Evolutionary conservation across 1,139 yeast genomes (phyloP).

Genomic region (Kodamaea anthophila): DNA sequence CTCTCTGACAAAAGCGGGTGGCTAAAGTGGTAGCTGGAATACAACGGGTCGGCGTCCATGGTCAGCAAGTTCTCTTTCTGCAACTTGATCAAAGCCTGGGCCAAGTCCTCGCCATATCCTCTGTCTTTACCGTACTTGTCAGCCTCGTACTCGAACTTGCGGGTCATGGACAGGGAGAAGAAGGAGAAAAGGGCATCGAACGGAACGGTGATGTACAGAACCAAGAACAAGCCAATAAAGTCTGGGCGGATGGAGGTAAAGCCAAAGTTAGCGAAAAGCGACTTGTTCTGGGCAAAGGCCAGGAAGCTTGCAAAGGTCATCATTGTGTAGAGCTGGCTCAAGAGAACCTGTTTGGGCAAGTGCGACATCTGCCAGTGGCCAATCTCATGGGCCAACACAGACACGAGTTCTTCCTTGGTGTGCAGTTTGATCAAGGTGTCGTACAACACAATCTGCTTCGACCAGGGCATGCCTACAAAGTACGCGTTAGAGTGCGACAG

Average conservation of each 20-base stretch:
- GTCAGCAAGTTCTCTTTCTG: slow-evolving; percentile 77
- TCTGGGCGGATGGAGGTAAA: slow-evolving; percentile 61
- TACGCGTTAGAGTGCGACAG: slow-evolving; percentile 96
- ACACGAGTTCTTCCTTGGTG: slow-evolving; percentile 74
- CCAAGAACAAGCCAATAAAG: slow-evolving; percentile 72
- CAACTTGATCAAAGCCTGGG: slow-evolving; percentile 66
- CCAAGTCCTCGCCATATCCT: slow-evolving; percentile 66
- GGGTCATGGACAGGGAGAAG: slow-evolving; percentile 59
- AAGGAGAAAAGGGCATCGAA: slow-evolving; percentile 65
- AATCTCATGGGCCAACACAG: slow-evolving; percentile 93
- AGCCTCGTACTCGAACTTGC: slow-evolving; percentile 90
- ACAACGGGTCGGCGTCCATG: slow-evolving; percentile 83
- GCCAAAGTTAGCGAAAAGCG: slow-evolving; percentile 76
- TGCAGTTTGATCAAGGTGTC: slow-evolving; percentile 86
- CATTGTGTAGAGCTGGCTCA: slow-evolving; percentile 61
- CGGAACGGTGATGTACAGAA: slow-evolving; percentile 71
- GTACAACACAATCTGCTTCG: slow-evolving; percentile 86
- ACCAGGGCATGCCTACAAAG: slow-evolving; percentile 94
- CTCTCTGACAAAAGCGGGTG: slow-evolving; percentile 92
- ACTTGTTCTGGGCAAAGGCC: slow-evolving; percentile 69
- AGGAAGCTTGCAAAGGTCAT: slow-evolving; percentile 66
- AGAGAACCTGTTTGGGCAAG: slow-evolving; percentile 61
- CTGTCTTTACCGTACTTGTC: slow-evolving; percentile 74
- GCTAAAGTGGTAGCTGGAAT: slow-evolving; percentile 80
- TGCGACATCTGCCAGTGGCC: slow-evolving; percentile 96